Evolutionary conservation across 2,329 filamentous ascomycete genomes (phyloP).

Genomic region (Drechslera avenae): DNA sequence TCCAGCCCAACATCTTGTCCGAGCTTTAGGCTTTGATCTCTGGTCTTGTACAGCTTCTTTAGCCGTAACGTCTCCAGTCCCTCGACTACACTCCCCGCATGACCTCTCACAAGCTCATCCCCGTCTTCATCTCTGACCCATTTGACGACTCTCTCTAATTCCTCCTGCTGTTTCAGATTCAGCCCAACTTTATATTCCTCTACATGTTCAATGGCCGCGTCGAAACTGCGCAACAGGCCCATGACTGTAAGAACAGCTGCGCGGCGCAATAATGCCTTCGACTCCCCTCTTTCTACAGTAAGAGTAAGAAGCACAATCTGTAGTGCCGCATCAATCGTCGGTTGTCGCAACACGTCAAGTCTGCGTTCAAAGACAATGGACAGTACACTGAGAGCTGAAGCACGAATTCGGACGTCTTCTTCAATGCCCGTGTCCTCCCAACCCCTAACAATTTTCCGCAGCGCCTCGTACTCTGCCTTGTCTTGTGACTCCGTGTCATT

Average conservation of each 20-base stretch:
- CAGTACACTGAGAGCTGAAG: conserved; percentile 71
- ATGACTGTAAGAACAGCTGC: conserved; percentile 69
- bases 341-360: conserved; percentile 52
- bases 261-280: conserved; percentile 68
- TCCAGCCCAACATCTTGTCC: conserved; percentile 38
- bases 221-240: conserved; percentile 65
- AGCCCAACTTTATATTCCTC: conserved; percentile 56
- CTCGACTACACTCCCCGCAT: conserved; percentile 70
- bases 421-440: conserved; percentile 69
- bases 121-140: conserved; percentile 70
- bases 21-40: conserved; percentile 28
- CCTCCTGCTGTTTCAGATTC: conserved; percentile 60
- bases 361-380: conserved; percentile 62
- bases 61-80: conserved; percentile 67
- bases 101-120: conserved; percentile 70
- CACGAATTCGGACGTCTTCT: conserved; percentile 72
- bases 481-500: conserved; percentile 32
- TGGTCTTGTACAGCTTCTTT: conserved; percentile 55
- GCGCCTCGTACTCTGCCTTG: conserved; percentile 52
- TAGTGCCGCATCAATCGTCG: conserved; percentile 54
- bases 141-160: conserved; percentile 65
- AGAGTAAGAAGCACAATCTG: conserved; percentile 69
- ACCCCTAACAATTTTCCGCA: conserved; percentile 66
- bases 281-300: conserved; percentile 63
- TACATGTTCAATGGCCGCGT: conserved; percentile 53